Evolutionary conservation across 2,329 filamentous ascomycete species (phyloP).

Genomic region (Colletotrichum abscissum): DNA sequence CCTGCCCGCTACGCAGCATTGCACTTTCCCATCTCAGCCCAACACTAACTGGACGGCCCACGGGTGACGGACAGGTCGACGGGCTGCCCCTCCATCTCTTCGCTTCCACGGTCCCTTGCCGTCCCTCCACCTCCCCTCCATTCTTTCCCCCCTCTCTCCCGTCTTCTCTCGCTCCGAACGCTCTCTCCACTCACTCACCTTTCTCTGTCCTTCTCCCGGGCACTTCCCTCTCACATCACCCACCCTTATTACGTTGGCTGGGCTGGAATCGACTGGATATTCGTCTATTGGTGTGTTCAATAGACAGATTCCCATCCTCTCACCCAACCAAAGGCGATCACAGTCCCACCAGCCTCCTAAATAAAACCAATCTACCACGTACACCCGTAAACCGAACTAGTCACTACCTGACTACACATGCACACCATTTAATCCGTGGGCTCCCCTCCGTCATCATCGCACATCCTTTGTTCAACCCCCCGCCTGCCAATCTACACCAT

Average conservation of each 20-base stretch:
- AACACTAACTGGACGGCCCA: constrained; percentile 2
- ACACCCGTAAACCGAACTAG: neutral
- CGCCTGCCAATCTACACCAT: constrained; percentile 19
- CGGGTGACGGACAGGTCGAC: neutral
- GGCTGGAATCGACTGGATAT: neutral
- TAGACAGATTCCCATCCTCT: neutral
- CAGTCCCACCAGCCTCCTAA: constrained; percentile 26
- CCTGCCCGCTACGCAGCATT: neutral
- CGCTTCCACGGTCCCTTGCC: constrained; percentile 12
- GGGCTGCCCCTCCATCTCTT: constrained; percentile 24
- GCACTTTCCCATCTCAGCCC: constrained; percentile 23
- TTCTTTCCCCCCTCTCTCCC: neutral
- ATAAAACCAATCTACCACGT: constrained; percentile 14
- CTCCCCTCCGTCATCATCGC: constrained; percentile 34
- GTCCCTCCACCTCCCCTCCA: neutral
- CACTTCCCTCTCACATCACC: constrained; percentile 14
- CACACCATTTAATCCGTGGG: constrained; percentile 18
- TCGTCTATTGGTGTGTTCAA: neutral
- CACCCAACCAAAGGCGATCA: constrained; percentile 15
- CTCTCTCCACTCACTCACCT: constrained; percentile 7
- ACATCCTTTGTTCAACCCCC: constrained; percentile 26
- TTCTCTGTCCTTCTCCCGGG: constrained; percentile 27
- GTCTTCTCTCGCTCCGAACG: constrained; percentile 3
- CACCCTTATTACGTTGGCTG: neutral
- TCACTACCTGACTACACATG: constrained; percentile 9